Conservation (phyloP, 2,329 filamentous ascomycete species). For the Neofusicoccum parvum region DNA sequence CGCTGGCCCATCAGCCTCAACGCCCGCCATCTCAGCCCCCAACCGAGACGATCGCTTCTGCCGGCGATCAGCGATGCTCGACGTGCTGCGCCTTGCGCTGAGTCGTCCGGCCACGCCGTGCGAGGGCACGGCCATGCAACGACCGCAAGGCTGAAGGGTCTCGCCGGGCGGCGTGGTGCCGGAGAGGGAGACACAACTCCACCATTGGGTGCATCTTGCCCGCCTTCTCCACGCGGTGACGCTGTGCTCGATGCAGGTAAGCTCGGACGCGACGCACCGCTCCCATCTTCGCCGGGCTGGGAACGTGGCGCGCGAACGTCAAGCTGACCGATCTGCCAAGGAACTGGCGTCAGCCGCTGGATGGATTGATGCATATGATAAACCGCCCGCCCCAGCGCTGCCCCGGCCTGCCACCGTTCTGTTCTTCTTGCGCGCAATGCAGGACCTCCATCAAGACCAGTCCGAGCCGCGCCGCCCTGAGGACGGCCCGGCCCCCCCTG, state of each 20-base stretch:
- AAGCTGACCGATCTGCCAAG: constrained; percentile 1
- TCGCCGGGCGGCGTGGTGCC: neutral
- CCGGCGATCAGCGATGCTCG: neutral
- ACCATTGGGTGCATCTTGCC: neutral
- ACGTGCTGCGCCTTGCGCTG: neutral
- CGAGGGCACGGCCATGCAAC: neutral
- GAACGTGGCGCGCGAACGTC: neutral
- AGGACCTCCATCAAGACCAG: neutral
- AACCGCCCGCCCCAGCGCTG: neutral
- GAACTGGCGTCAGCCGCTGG: constrained; percentile 1
- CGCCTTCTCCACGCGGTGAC: neutral
- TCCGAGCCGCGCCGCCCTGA: neutral
- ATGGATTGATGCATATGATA: neutral
- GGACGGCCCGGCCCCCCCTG: neutral
- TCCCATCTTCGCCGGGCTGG: neutral
- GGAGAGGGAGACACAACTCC: too few relatives aligned
- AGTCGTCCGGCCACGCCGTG: neutral
- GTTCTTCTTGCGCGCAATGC: neutral
- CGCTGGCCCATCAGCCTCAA: neutral
- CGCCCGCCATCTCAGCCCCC: neutral
- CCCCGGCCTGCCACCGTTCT: neutral
- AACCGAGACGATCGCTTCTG: neutral
- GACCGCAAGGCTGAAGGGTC: neutral
- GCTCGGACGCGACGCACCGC: neutral
- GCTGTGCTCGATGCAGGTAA: constrained; percentile 15